Conservation (phyloP, 1,139 yeast species). For the Geotrichum citri-aurantii region DNA sequence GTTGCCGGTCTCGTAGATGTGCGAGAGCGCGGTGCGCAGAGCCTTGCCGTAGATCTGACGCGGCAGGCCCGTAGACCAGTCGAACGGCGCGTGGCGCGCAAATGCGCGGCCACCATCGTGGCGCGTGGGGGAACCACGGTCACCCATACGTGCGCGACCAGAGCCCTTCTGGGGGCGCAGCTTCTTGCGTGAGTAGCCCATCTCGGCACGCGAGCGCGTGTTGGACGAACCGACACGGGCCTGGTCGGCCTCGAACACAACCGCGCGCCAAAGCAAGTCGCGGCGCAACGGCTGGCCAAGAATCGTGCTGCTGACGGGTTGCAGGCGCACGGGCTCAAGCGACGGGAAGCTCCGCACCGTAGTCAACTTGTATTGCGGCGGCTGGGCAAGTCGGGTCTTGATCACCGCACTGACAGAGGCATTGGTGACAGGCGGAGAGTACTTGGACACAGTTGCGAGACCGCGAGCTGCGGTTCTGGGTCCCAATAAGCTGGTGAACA, state of each 20-base stretch:
- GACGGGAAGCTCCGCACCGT: slow-evolving; percentile 82
- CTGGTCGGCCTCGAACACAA: slow-evolving; percentile 82
- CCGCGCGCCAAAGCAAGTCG: slow-evolving; percentile 92
- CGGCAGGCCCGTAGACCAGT: slow-evolving; percentile 80
- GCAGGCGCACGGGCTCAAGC: slow-evolving; percentile 70
- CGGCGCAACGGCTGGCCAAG: slow-evolving; percentile 75
- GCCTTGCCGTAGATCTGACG: slow-evolving; percentile 68
- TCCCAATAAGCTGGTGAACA: neutral
- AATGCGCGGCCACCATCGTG: slow-evolving; percentile 87
- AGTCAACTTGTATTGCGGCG: slow-evolving; percentile 76
- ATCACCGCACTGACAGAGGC: slow-evolving; percentile 13
- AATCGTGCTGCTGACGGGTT: slow-evolving; percentile 67
- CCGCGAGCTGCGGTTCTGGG: slow-evolving; percentile 4
- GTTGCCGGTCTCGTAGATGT: slow-evolving; percentile 69
- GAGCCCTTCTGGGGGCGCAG: slow-evolving; percentile 87
- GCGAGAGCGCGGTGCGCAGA: slow-evolving; percentile 72
- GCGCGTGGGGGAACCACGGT: slow-evolving; percentile 88
- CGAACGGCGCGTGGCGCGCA: slow-evolving; percentile 84
- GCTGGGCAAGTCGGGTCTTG: slow-evolving; percentile 34
- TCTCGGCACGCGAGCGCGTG: slow-evolving; percentile 80
- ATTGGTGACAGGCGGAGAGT: slow-evolving; percentile 10
- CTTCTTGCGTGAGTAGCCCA: slow-evolving; percentile 79
- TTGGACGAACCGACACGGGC: slow-evolving; percentile 85
- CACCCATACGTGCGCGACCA: slow-evolving; percentile 95
- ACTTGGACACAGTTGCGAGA: slow-evolving; percentile 3